Evolutionary conservation across 1,139 yeast species (phyloP), one percentile per base, ranked within the genome.

Genomic region (Scheffersomyces segobiensis): DNA sequence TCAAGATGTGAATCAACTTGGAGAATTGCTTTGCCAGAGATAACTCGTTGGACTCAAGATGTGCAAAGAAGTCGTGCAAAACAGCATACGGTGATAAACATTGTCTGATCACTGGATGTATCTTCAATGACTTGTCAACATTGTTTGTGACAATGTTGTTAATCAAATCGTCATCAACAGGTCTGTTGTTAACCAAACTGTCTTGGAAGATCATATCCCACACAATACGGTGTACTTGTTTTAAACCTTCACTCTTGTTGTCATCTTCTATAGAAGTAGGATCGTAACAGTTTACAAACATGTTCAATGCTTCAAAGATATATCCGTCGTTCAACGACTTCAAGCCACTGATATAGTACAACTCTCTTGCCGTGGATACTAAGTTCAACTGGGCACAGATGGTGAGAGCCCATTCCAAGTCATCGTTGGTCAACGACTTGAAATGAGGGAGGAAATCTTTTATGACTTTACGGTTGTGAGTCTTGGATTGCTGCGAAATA

Each of bases 341-440:
- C 26, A 69, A 64, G 2, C 84, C 84, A 55, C 78, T 73, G 22
- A 69, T 70, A 60, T 81, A 77, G 67, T 80, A 85, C 18, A 86
- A 72, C 52, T 77, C 75, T 61, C 80, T 79, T 0, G 90, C 86
- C 10, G 90, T 85, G 5, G 80, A 72, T n/a, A 84, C 78, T 53
- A 82, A 69, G 52, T 76, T 76, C 52, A 80, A 69, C 57, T 76
- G 74, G 50, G 83, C 79, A 64, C 86, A 82, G 20, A 81, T 78
- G 0, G 91, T 84, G 55, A 91, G 75, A 42, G 89, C 85, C 96
- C 96, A 90, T 69, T 90, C 96, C 62, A 89, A 79, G 65, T 91
- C 97, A 66, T 89, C 95, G 65, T 87, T 88, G 7, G 87, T 83
- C 54, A 80, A 74, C 65, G 86, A 86, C 50, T 85, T 78, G 66